These are phyloP conservation scores for Trichomonas gallinae DNA, from an alignment of 208 protist species.

Conservation along the genomic window DNA sequence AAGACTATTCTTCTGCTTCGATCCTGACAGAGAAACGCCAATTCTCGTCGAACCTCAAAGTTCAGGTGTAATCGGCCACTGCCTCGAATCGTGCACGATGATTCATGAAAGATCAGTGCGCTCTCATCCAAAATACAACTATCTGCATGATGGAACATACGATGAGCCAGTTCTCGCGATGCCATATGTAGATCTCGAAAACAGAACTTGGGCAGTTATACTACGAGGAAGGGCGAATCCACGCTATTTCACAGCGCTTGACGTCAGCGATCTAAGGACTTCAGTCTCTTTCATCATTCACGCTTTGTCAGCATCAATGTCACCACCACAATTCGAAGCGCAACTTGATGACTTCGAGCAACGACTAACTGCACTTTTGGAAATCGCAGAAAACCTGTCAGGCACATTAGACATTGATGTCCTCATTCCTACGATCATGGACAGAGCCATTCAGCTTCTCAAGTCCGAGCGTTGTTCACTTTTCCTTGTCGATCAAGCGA, in stretches of 20 bases:
- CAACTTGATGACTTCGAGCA: conserved; percentile 18
- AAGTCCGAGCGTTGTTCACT: background rate
- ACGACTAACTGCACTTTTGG: background rate
- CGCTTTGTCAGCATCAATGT: background rate
- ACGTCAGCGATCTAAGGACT: background rate
- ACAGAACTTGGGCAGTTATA: background rate
- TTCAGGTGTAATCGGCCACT: background rate
- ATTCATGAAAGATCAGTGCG: background rate
- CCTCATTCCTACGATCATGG: background rate
- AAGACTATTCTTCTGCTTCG: background rate
- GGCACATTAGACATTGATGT: background rate
- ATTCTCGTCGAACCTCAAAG: background rate
- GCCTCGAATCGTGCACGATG: background rate
- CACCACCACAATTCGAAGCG: background rate
- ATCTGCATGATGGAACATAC: background rate
- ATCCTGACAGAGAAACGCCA: background rate
- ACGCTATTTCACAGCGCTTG: background rate
- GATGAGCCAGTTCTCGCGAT: background rate
- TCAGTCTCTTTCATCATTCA: background rate
- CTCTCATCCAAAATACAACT: background rate
- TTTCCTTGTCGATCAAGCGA: background rate
- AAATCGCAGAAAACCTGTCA: background rate
- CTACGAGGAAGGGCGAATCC: background rate
- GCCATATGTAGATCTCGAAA: background rate
- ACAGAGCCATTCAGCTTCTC: background rate